Evolutionary conservation across 192 early-diverging fungal genomes (phyloP).

Genomic region (Entophlyctis luteolus): DNA sequence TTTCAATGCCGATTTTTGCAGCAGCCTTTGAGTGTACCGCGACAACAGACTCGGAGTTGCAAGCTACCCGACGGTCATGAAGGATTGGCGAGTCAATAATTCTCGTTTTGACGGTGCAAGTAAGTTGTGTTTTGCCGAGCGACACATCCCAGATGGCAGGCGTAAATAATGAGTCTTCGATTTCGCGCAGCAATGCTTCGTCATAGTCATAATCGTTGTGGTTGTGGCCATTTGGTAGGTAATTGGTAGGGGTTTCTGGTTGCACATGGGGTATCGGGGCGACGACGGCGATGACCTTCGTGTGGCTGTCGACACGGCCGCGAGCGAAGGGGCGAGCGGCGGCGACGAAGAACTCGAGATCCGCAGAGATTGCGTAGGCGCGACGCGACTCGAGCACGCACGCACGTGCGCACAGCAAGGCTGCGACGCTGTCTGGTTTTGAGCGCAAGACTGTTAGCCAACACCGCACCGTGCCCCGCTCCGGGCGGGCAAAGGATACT

Average conservation of each 20-base stretch:
- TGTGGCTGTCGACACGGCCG: background rate
- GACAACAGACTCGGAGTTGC: background rate
- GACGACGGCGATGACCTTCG: background rate
- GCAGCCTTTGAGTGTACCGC: background rate
- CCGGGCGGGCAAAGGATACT: too few species aligned
- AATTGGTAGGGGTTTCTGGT: too few species aligned
- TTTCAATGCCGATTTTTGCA: background rate
- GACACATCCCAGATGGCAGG: slow-evolving; percentile 37
- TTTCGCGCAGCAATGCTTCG: background rate
- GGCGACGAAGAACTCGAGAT: background rate
- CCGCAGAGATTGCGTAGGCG: background rate
- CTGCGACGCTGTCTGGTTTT: background rate
- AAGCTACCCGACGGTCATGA: too few species aligned
- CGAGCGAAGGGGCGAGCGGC: background rate
- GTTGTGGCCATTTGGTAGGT: background rate
- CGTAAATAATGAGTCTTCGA: slow-evolving; percentile 24
- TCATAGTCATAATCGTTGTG: background rate
- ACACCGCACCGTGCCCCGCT: too few species aligned
- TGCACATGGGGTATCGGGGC: background rate
- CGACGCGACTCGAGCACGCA: background rate
- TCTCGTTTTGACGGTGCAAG: background rate
- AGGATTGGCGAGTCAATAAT: background rate
- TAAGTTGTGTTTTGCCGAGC: slow-evolving; percentile 12
- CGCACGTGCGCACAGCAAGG: background rate
- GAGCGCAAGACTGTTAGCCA: background rate